Conservation (phyloP, 352 stramenopile species). For the Poterioochromonas sp. region DNA sequence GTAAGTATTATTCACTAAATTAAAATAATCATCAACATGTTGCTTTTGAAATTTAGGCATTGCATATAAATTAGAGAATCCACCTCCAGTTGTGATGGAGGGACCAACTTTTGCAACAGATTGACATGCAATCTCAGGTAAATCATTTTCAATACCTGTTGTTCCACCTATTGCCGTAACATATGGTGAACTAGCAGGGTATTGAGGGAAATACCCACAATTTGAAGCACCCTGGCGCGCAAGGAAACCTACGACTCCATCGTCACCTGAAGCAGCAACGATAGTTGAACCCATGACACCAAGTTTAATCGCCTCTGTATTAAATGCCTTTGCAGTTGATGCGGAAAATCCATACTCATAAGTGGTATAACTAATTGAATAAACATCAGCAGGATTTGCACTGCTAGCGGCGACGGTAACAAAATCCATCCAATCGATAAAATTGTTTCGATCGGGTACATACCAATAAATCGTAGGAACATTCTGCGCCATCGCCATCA, state of each 20-base stretch:
- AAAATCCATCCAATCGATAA: slow-evolving; percentile 42
- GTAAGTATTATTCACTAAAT: not conserved
- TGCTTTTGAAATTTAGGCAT: slow-evolving; percentile 61
- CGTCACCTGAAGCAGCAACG: slow-evolving; percentile 67
- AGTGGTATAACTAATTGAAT: not conserved
- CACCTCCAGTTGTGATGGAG: slow-evolving; percentile 65
- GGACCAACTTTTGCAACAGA: slow-evolving; percentile 32
- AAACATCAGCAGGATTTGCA: not conserved
- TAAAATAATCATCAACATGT: slow-evolving; percentile 59
- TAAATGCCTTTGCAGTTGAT: slow-evolving; percentile 46
- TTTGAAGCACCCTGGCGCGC: slow-evolving; percentile 45
- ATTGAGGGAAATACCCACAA: slow-evolving; percentile 44
- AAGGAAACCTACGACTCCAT: slow-evolving; percentile 56
- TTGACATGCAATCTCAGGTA: slow-evolving; percentile 55
- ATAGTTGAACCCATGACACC: slow-evolving; percentile 69
- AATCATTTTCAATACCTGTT: slow-evolving; percentile 47
- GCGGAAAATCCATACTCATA: not conserved
- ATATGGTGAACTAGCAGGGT: slow-evolving; percentile 59
- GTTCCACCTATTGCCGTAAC: slow-evolving; percentile 76
- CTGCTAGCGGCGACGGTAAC: not conserved
- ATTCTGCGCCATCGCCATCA: slow-evolving; percentile 64
- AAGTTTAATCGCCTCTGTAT: slow-evolving; percentile 74
- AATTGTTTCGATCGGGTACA: slow-evolving; percentile 54
- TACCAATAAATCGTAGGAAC: slow-evolving; percentile 70
- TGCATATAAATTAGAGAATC: slow-evolving; percentile 70